Conservation (phyloP, 768 basidiomycete genomes). For the Boletus vinaceobasis region DNA sequence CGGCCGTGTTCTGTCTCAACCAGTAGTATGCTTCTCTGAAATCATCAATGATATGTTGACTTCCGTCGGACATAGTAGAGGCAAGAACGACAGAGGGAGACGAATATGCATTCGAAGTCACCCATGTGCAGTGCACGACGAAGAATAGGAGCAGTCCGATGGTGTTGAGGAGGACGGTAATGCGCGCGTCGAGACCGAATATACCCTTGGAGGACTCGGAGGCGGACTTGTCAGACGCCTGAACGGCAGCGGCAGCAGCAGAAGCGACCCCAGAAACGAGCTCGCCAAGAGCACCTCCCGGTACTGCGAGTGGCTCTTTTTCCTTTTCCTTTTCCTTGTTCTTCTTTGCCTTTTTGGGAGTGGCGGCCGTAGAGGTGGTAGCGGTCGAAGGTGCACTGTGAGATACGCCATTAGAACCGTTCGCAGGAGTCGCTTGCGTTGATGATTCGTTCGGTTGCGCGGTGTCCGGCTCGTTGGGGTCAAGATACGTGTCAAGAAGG, state of each 20-base stretch:
- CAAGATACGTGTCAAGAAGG: conserved; percentile 86
- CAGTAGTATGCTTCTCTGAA: conserved; percentile 99
- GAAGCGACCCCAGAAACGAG: conserved; percentile 40
- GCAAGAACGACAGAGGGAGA: conserved; percentile 96
- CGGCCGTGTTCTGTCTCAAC: conserved; percentile 91
- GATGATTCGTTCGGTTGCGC: conserved; percentile 9
- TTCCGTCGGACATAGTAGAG: conserved; percentile 75
- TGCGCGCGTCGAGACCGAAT: conserved; percentile 81
- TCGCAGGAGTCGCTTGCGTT: neutral
- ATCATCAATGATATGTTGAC: conserved; percentile 94
- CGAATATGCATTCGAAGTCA: conserved; percentile 91
- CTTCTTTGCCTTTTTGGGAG: conserved; percentile 49
- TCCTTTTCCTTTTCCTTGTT: conserved; percentile 45
- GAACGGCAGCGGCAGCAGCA: conserved; percentile 27
- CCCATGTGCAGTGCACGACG: conserved; percentile 96
- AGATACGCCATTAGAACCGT: conserved; percentile 17
- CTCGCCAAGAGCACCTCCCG: conserved; percentile 38
- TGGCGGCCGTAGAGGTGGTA: conserved; percentile 29
- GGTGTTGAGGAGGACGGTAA: conserved; percentile 71
- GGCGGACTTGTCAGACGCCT: conserved; percentile 1
- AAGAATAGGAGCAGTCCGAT: conserved; percentile 82
- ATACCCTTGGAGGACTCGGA: conserved; percentile 50
- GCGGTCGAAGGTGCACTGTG: conserved; percentile 22
- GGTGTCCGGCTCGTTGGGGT: conserved; percentile 66
- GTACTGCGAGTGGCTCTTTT: conserved; percentile 43